phyloP scores from a whole-genome alignment of 1,284 basidiomycete genomes.

The Trichosporon ovoides region DNA sequence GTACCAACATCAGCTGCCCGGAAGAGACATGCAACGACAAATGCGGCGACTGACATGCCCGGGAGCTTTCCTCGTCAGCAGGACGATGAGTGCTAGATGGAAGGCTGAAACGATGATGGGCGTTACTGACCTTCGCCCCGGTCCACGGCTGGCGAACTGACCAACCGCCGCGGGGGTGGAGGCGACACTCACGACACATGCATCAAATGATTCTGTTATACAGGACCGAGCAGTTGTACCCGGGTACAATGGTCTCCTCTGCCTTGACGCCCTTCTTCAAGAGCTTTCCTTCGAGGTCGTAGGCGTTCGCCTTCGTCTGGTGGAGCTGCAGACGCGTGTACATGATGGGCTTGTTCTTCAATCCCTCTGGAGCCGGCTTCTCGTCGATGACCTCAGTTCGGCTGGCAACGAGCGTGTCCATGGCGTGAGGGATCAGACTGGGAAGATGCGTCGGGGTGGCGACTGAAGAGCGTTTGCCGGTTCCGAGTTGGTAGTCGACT shows the following conservation, averaged over 20 bases:
- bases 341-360: constrained; percentile 45
- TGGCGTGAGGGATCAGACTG: constrained; percentile 51
- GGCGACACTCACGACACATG: constrained; percentile 24
- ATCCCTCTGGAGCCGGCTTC: constrained; percentile 15
- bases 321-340: constrained; percentile 50
- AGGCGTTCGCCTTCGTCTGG: constrained; percentile 51
- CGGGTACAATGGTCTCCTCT: constrained; percentile 61
- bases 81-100: too few species aligned
- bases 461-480: constrained; percentile 69
- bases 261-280: constrained; percentile 64
- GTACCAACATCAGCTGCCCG: too few species aligned
- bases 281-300: constrained; percentile 61
- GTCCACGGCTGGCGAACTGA: too few species aligned
- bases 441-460: constrained; percentile 61
- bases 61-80: too few species aligned
- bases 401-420: constrained; percentile 45
- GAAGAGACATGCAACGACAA: too few species aligned
- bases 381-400: constrained; percentile 56
- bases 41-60: too few species aligned
- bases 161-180: too few species aligned
- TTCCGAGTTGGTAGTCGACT: constrained; percentile 74
- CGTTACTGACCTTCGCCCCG: too few species aligned
- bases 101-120: too few species aligned
- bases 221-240: constrained; percentile 58
- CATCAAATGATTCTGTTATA: constrained; percentile 61